Percentiles rank a stretch among this genome's conserved stretches.
Conservation (phyloP, 2,329 filamentous ascomycete genomes). For the Sporothrix luriei region DNA sequence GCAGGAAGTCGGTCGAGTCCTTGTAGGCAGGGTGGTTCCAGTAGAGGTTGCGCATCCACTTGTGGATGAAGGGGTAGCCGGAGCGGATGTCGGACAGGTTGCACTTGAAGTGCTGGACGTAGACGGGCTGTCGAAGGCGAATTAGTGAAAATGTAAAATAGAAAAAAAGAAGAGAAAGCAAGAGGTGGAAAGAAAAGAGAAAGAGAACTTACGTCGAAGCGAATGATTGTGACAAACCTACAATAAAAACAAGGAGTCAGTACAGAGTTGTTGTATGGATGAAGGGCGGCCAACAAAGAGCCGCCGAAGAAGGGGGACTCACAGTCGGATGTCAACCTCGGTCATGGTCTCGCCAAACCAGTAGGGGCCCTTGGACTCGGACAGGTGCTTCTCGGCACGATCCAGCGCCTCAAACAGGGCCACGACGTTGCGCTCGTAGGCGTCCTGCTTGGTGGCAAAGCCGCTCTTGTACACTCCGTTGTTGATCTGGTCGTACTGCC, state of each 20-base stretch:
- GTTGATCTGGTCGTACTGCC: slow-evolving; percentile 76
- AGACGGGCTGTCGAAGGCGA: slow-evolving; percentile 57
- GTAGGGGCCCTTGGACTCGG: slow-evolving; percentile 58
- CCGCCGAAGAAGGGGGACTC: slow-evolving; percentile 38
- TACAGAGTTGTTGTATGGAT: background rate
- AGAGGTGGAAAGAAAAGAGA: background rate
- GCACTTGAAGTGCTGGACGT: slow-evolving; percentile 87
- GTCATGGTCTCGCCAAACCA: slow-evolving; percentile 76
- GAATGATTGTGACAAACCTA: slow-evolving; percentile 68
- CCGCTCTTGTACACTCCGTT: slow-evolving; percentile 76
- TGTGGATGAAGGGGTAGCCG: slow-evolving; percentile 79
- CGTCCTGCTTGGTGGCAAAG: slow-evolving; percentile 80
- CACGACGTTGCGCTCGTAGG: slow-evolving; percentile 74
- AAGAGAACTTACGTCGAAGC: slow-evolving; percentile 61
- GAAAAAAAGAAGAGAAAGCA: background rate
- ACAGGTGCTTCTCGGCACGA: slow-evolving; percentile 71
- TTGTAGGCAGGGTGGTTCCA: slow-evolving; percentile 79
- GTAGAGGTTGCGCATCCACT: slow-evolving; percentile 81
- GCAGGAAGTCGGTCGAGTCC: slow-evolving; percentile 85
- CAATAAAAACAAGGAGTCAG: background rate
- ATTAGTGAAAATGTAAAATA: slow-evolving; percentile 22
- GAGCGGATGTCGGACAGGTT: slow-evolving; percentile 82
- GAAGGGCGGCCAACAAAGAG: background rate
- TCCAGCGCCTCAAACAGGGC: slow-evolving; percentile 77
- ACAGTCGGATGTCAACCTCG: slow-evolving; percentile 78